phyloP scores from a whole-genome alignment of 306 rosid species.

The Cucumis sativus region DNA sequence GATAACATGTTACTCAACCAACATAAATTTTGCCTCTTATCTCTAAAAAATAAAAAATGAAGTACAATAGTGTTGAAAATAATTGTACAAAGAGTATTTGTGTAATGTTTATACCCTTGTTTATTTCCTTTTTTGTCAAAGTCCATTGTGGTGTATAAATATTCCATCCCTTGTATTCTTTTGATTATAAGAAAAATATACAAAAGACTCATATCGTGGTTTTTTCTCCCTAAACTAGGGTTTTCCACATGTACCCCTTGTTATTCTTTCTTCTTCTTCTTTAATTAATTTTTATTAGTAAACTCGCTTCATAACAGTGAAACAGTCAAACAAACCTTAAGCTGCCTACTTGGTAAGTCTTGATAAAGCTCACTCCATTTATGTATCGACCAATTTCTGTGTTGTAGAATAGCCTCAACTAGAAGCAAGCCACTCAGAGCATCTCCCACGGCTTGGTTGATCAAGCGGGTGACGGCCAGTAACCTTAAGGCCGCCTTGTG shows the following conservation, averaged over 20 bases:
- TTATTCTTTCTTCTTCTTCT: too few relatives aligned
- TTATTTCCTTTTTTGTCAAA: too few relatives aligned
- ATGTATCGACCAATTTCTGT: conserved; percentile 65
- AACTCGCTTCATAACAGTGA: background rate
- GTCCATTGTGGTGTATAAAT: too few relatives aligned
- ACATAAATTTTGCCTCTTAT: background rate
- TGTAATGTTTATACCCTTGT: too few relatives aligned
- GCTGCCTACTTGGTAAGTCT: conserved; percentile 91
- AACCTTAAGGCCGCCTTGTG: conserved; percentile 69
- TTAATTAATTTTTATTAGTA: background rate
- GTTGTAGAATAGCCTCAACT: conserved; percentile 75
- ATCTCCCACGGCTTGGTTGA: conserved; percentile 95
- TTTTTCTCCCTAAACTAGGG: too few relatives aligned
- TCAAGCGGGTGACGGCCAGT: conserved; percentile 57
- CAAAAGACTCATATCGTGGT: too few relatives aligned
- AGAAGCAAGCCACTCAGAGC: conserved; percentile 82
- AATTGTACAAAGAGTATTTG: too few relatives aligned
- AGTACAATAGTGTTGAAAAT: background rate
- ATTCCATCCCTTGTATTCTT: too few relatives aligned
- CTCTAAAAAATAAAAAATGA: background rate
- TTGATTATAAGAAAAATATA: too few relatives aligned
- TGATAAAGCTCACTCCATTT: conserved; percentile 75
- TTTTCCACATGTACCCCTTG: too few relatives aligned
- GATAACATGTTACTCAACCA: background rate
- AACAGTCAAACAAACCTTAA: conserved; percentile 44